Evolutionary conservation across 164 flowering plant species (phyloP), one percentile per base, ranked within the genome.

Genomic region (Saururus chinensis): DNA sequence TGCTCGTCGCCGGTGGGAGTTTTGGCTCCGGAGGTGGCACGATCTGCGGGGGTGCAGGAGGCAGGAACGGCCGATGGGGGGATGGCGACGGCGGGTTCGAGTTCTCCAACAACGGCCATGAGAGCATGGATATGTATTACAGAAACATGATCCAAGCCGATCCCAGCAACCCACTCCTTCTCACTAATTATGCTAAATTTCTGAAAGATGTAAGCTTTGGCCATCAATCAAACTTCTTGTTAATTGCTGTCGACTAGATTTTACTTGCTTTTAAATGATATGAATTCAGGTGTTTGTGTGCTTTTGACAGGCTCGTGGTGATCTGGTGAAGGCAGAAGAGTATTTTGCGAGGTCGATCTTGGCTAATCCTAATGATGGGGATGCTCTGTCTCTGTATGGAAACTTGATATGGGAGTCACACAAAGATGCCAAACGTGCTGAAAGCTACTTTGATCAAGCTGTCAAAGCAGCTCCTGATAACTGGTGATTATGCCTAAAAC

Each of bases 301-400:
- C n/a, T n/a, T 30, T 30, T 20, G 51, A 62, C 72, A 92, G 98
- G 92, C 85, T 54, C 75, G 79, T 4, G 80, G 79, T 40, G 95
- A 92, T 69, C 67, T 70, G 8, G 75, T 25, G 7, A 89, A 78
- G 71, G 92, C 96, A 0, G 91, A 92, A 66, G 92, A 92, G 75
- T 92, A 84, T 62, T 92, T 81, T 67, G 90, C 87, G 21, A 79
- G 92, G 70, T 92, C 98, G 30, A 79, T 92, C 45, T 48, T 92
- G 58, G 83, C 80, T 9, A 81, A 80, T 63, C 96, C 95, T 7
- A 61, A 65, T 56, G 92, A 92, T 66, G 95, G 82, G 9, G 76
- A 75, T 63, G 74, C 77, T 21, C 70, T 92, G 11, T 78, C 96
- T 0, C 68, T 82, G 19, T 92, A 85, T 64, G 98, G 84, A 21